phyloP scores from a whole-genome alignment of 2,329 filamentous ascomycete species.

The Neoascochyta sp. region DNA sequence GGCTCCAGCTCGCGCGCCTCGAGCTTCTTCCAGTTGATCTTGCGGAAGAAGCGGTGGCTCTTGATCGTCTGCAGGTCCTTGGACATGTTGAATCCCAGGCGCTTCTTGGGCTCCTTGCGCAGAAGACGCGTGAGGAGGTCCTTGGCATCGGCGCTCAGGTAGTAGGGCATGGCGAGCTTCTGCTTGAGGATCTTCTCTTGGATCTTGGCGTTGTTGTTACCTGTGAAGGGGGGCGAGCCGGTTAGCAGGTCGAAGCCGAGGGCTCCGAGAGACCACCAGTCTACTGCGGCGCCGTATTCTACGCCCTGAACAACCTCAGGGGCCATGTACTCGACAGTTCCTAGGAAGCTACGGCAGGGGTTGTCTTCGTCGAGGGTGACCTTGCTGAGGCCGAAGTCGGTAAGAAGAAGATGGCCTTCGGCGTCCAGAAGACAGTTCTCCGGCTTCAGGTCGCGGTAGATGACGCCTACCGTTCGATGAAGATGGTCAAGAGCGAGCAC shows the following conservation, averaged over 20 bases:
- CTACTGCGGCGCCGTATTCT: constrained; percentile 88
- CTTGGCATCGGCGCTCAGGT: constrained; percentile 85
- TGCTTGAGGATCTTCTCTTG: constrained; percentile 94
- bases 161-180: constrained; percentile 86
- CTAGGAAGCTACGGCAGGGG: constrained; percentile 82
- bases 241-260: constrained; percentile 91
- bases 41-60: constrained; percentile 92
- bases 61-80: constrained; percentile 84
- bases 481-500: constrained; percentile 90
- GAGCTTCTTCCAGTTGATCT: constrained; percentile 90
- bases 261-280: constrained; percentile 98
- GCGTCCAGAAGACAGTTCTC: constrained; percentile 94
- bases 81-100: constrained; percentile 81
- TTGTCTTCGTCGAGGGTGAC: constrained; percentile 72
- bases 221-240: constrained; percentile 84
- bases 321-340: constrained; percentile 98
- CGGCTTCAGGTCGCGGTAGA: constrained; percentile 95
- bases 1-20: constrained; percentile 78
- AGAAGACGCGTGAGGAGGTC: constrained; percentile 86
- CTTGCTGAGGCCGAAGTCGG: constrained; percentile 96
- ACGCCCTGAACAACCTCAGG: constrained; percentile 87
- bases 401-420: constrained; percentile 87
- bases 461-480: constrained; percentile 85
- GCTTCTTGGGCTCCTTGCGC: constrained; percentile 87
- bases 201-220: constrained; percentile 88